phyloP scores from a whole-genome alignment of 2,329 filamentous ascomycete genomes.

The Calonectria henricotiae region DNA sequence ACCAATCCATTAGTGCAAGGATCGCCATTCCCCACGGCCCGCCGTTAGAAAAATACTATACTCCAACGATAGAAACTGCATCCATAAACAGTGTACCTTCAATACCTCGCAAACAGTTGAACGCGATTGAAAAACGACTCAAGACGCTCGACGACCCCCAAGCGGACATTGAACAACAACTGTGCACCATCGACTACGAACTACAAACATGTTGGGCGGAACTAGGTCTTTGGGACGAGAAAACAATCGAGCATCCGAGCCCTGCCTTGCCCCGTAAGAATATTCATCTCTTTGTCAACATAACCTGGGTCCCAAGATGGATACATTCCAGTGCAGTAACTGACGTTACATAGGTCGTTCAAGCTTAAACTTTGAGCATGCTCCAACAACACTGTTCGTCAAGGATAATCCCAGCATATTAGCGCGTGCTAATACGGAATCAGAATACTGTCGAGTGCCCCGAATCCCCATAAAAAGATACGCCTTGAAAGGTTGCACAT shows the following conservation, averaged over 20 bases:
- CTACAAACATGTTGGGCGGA: conserved; percentile 10
- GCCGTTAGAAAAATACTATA: not conserved
- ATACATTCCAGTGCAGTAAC: not conserved
- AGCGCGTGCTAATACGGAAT: not conserved
- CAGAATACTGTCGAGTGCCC: conserved; percentile 2
- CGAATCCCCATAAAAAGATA: not conserved
- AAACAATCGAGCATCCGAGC: not conserved
- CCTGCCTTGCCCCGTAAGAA: not conserved
- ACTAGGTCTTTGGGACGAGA: not conserved
- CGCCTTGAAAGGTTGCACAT: conserved; percentile 32
- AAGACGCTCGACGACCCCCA: not conserved
- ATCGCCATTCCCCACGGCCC: not conserved
- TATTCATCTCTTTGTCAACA: not conserved
- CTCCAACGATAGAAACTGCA: not conserved
- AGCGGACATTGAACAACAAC: conserved; percentile 2
- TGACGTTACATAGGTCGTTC: conserved; percentile 13
- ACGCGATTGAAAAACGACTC: not conserved
- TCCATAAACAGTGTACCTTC: not conserved
- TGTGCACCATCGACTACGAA: conserved; percentile 11
- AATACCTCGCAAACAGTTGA: not conserved
- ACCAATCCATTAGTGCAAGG: conserved; percentile 10
- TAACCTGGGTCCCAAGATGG: not conserved
- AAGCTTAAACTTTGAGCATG: conserved; percentile 7
- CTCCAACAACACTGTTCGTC: conserved; percentile 23
- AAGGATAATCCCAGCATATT: not conserved